Evolutionary conservation across 164 flowering plant genomes (phyloP), one percentile per base, ranked within the genome.

Genomic region (Paratinospora sagittata): DNA sequence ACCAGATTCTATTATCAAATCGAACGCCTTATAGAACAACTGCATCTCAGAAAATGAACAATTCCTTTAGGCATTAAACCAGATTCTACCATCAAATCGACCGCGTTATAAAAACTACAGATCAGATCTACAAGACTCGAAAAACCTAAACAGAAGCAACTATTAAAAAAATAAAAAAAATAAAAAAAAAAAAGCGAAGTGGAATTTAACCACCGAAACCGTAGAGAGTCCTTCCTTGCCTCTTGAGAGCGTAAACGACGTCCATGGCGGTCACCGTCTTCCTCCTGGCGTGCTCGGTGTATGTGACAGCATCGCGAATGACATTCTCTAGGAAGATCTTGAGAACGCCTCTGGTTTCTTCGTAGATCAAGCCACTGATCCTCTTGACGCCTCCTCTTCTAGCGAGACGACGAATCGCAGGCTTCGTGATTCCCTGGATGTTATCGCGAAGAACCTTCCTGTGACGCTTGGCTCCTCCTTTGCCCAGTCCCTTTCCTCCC

Each of bases 301-400:
- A 83, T 11, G 86, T 83, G 14, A 83, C 86, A 8, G 86, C 84
- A 34, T 81, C 84, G 2, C 85, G 85, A 63, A 84, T 84, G 23
- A 84, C 87, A 24, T 84, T 84, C 80, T 84, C 85, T 39, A 82
- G 49, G 67, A 84, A 84, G 68, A 84, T 84, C 85, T 84, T 84
- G 39, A 84, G 67, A 3, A 84, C 87, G 0, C 87, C 87, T 17
- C 85, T 49, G 1, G 87, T 84, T 71, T 84, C 87, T 39, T 84
- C 87, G 64, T 84, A 84, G 76, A 84, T 84, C 69, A 84, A 72
- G 1, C 87, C 87, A 16, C 83, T 79, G 76, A 84, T 84, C 34
- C 87, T 70, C 87, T 84, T 84, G 58, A 84, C 87, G n/a, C 87
- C 87, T 21, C 87, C 87, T 43, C 87, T 68, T 4, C 84, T 75